These are phyloP conservation scores for Madurella fahalii DNA, from an alignment of 2,329 filamentous ascomycete species.

Conservation along the genomic window DNA sequence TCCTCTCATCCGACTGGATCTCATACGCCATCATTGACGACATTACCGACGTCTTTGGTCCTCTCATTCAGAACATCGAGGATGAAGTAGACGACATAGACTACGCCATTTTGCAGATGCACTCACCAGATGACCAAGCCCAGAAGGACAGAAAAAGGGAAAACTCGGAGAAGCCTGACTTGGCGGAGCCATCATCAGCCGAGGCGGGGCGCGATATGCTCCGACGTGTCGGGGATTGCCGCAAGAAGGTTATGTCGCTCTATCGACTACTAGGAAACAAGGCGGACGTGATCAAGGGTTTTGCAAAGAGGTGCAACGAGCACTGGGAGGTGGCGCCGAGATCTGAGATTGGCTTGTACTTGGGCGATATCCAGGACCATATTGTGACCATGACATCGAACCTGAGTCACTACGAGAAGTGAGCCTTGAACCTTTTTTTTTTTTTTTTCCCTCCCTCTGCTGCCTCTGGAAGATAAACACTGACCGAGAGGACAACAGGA, in stretches of 20 bases:
- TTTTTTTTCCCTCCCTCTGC: not conserved
- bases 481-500: conserved; percentile 47
- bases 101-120: conserved; percentile 79
- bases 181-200: conserved; percentile 35
- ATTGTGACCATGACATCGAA: conserved; percentile 99
- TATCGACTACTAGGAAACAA: conserved; percentile 94
- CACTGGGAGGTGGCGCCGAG: conserved; percentile 94
- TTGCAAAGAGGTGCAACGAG: conserved; percentile 97
- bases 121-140: conserved; percentile 53
- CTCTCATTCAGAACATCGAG: conserved; percentile 87
- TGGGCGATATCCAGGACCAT: conserved; percentile 98
- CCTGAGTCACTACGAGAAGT: conserved; percentile 94
- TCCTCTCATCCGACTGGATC: conserved; percentile 94
- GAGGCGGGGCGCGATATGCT: conserved; percentile 75
- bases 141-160: conserved; percentile 34
- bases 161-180: conserved; percentile 43
- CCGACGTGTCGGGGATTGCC: conserved; percentile 83
- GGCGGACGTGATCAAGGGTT: conserved; percentile 98
- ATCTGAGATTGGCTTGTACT: conserved; percentile 93
- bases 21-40: conserved; percentile 98
- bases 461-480: not conserved
- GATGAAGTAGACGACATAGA: conserved; percentile 97
- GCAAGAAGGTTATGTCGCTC: conserved; percentile 95
- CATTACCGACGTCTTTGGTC: conserved; percentile 93
- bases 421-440: conserved; percentile 31